Conservation (phyloP, 495 filamentous ascomycete genomes). For the Penicillium coffeae region DNA sequence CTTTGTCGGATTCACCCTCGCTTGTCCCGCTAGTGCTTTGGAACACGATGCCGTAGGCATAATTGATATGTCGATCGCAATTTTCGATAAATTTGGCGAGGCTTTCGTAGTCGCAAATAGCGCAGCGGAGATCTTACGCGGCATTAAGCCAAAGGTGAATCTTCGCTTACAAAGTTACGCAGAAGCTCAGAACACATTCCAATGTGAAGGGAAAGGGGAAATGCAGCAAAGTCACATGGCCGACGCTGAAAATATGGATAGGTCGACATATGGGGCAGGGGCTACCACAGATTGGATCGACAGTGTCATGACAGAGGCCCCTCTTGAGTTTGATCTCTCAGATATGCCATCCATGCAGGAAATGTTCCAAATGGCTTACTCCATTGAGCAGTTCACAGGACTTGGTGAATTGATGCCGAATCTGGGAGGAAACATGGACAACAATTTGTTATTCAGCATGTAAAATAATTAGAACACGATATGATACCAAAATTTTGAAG, state of each 20-base stretch:
- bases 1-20: slow-evolving; percentile 46
- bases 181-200: not conserved
- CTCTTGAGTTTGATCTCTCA: not conserved
- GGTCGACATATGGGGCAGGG: not conserved
- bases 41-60: slow-evolving; percentile 30
- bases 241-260: not conserved
- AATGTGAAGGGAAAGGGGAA: not conserved
- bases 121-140: slow-evolving; percentile 26
- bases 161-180: not conserved
- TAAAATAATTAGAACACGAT: not conserved
- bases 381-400: slow-evolving; percentile 1
- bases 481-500: not conserved
- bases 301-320: slow-evolving; percentile 2
- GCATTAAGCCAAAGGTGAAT: not conserved
- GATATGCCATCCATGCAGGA: slow-evolving; percentile 2
- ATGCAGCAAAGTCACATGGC: not conserved
- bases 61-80: slow-evolving; percentile 33
- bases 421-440: not conserved
- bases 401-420: not conserved
- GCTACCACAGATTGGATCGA: not conserved
- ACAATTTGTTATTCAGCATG: not conserved
- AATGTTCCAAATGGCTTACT: slow-evolving; percentile 5
- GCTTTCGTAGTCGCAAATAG: slow-evolving; percentile 40
- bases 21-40: slow-evolving; percentile 28
- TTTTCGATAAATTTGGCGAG: slow-evolving; percentile 46